A percentile compares a stretch with the other conserved stretches of the same genome.
phyloP scores from a whole-genome alignment of 257 asterid genomes.

The Verbena officinalis region DNA sequence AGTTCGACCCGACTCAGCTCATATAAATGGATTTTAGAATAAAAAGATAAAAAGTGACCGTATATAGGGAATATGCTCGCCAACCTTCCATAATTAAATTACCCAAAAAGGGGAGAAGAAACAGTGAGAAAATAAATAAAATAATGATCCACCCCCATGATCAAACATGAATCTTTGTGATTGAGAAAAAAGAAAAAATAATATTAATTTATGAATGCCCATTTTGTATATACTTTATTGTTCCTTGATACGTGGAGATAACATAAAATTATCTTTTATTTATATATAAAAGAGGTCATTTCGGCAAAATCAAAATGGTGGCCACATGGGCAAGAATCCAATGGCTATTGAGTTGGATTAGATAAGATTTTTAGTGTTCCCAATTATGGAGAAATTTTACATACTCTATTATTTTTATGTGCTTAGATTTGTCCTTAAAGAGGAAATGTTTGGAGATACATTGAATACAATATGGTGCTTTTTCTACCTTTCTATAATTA shows the following conservation, averaged over 20 bases:
- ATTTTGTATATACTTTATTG: constrained; percentile 4
- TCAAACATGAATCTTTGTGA: constrained; percentile 4
- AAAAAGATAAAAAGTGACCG: too few species aligned
- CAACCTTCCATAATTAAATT: not conserved
- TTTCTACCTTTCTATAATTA: too few species aligned
- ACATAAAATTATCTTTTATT: not conserved
- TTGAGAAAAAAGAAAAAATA: not conserved
- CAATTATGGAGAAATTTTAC: not conserved
- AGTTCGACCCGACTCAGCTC: too few species aligned
- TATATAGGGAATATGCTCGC: constrained; percentile 25
- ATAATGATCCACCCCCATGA: constrained; percentile 8
- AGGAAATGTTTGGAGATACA: constrained; percentile 4
- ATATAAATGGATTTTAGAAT: too few species aligned
- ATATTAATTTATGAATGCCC: not conserved
- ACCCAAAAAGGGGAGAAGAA: not conserved
- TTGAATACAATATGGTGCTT: not conserved
- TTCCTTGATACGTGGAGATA: constrained; percentile 17
- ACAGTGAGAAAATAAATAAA: not conserved
- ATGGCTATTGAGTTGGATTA: constrained; percentile 9
- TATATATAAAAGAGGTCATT: not conserved
- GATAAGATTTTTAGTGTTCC: constrained; percentile 16
- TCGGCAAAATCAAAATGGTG: not conserved
- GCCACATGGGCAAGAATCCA: constrained; percentile 31
- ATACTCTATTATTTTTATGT: not conserved
- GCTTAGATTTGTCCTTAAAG: not conserved